phyloP scores from a whole-genome alignment of 208 protist genomes.

The Acanthamoeba triangularis region DNA sequence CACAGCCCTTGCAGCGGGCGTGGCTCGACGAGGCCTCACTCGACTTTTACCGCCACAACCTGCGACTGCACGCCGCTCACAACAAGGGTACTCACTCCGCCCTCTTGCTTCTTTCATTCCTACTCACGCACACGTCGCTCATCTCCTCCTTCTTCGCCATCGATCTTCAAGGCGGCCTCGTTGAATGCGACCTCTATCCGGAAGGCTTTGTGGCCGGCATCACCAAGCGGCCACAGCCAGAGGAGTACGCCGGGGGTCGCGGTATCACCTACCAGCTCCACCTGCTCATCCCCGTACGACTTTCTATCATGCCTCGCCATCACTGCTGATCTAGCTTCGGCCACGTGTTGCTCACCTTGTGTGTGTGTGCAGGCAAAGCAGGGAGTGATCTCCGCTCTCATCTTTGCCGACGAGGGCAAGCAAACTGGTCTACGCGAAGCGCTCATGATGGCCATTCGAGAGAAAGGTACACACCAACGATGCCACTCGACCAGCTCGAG shows the following conservation, averaged over 20 bases:
- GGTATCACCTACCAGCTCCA: slow-evolving; percentile 11
- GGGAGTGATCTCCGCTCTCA: neutral
- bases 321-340: neutral
- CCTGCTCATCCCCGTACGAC: slow-evolving; percentile 7
- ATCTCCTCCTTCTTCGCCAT: neutral
- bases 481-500: neutral
- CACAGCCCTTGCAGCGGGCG: neutral
- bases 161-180: neutral
- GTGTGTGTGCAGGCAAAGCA: neutral
- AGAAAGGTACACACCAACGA: neutral
- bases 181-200: neutral
- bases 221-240: slow-evolving; percentile 24
- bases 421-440: neutral
- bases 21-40: neutral
- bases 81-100: neutral
- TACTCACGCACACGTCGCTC: too few species aligned
- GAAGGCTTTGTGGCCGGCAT: neutral
- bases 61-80: neutral
- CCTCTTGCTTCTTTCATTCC: too few species aligned
- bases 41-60: slow-evolving; percentile 38
- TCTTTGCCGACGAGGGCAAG: slow-evolving; percentile 18
- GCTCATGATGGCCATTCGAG: slow-evolving; percentile 4
- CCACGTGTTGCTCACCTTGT: neutral
- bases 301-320: neutral
- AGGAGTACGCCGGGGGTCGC: neutral